Percentiles rank a stretch among this genome's conserved stretches.
Evolutionary conservation across 164 flowering plant genomes (phyloP).

Genomic region (Amborella trichopoda): DNA sequence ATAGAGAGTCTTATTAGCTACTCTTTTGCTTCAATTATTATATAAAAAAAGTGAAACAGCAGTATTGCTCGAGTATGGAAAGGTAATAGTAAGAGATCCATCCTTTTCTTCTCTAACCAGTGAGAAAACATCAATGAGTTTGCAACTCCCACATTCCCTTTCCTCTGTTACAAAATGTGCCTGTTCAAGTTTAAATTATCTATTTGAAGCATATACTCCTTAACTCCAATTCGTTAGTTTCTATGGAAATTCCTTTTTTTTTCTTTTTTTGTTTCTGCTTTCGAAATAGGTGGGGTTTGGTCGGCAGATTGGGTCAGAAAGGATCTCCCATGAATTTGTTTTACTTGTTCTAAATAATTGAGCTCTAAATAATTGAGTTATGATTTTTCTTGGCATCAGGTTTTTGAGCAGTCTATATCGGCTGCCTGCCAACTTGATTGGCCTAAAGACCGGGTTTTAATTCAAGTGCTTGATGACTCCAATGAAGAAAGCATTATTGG

Average conservation of each 20-base stretch:
- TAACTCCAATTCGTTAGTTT: neutral
- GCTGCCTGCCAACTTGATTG: conserved; percentile 92
- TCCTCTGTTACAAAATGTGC: too few relatives aligned
- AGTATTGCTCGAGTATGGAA: too few relatives aligned
- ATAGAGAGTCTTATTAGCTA: too few relatives aligned
- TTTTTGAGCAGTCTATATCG: conserved; percentile 86
- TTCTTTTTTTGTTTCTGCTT: neutral
- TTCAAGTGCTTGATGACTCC: conserved; percentile 90
- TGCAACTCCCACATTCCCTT: too few relatives aligned
- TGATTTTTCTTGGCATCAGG: conserved; percentile 29
- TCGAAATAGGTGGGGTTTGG: neutral
- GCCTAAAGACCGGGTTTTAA: conserved; percentile 67
- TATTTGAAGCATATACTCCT: neutral
- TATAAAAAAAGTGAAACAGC: too few relatives aligned
- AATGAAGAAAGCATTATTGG: conserved; percentile 61
- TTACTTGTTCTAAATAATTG: neutral
- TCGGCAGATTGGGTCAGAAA: neutral
- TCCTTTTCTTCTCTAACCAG: too few relatives aligned
- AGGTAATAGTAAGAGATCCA: too few relatives aligned
- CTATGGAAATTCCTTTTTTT: neutral
- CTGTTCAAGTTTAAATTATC: too few relatives aligned
- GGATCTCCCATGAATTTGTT: neutral
- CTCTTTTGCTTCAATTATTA: too few relatives aligned
- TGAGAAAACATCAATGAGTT: too few relatives aligned
- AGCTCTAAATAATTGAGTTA: neutral